Percentiles rank a stretch among this genome's conserved stretches.
Evolutionary conservation across 305 asterid genomes (phyloP).

Genomic region (Fraxinus latifolia): DNA sequence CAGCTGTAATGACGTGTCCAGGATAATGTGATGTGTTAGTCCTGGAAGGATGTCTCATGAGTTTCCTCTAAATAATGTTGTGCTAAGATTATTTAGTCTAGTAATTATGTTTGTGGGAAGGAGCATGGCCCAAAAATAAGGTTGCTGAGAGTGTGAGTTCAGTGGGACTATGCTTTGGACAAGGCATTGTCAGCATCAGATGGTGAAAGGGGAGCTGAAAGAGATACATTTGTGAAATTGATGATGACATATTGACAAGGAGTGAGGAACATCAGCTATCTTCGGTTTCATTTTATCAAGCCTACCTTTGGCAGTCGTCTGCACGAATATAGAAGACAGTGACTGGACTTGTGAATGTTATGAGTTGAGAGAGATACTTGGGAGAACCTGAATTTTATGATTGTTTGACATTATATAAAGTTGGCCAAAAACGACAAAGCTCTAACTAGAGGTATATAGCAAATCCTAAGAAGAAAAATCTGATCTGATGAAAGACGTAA

Average conservation of each 20-base stretch:
- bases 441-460: not conserved
- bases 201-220: not conserved
- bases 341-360: not conserved
- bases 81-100: not conserved
- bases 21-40: not conserved
- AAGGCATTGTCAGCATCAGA: not conserved
- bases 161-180: not conserved
- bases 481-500: not conserved
- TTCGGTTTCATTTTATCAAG: not conserved
- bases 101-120: not conserved
- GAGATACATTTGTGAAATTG: not conserved
- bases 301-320: not conserved
- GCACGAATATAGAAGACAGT: not conserved
- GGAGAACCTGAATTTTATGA: not conserved
- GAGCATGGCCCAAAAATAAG: not conserved
- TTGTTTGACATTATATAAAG: not conserved
- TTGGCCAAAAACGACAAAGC: not conserved
- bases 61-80: not conserved
- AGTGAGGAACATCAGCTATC: not conserved
- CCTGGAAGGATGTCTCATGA: not conserved
- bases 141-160: not conserved
- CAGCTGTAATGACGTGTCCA: not conserved
- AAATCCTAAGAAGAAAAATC: not conserved
- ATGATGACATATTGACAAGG: not conserved
- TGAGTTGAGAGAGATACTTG: not conserved